Evolutionary conservation across 805 yeast species (phyloP), one percentile per base, ranked within the genome.

Genomic region (Hyphopichia homilentoma): DNA sequence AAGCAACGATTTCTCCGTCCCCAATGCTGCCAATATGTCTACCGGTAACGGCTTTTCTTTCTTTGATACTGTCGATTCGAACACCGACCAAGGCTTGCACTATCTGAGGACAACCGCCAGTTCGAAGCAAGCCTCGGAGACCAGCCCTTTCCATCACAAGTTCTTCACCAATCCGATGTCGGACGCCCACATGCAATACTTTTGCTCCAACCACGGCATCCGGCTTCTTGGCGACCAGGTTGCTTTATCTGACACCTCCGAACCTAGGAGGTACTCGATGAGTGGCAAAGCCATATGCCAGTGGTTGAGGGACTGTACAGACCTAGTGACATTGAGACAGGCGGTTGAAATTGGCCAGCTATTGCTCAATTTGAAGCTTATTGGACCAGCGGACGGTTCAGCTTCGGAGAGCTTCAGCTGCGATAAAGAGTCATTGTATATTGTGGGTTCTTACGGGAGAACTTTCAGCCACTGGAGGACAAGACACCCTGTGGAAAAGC

Each of bases 291-390:
- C 93, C 0, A 62, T 82, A 0, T 72, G 79, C 57, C 96, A 88
- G 48, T 90, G 96, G 95, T 48, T 90, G 5, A 70, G 82, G 76
- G 97, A 90, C 41, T 88, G 96, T 49, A 84, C 96, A 1, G 93
- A 85, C 47, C 64, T 81, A 1, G 52, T 79, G 43, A 68, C 68
- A 32, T 50, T 57, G 0, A 59, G 61, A 8, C 84, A 77, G 37
- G 82, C 86, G 0, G 48, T 63, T 0, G 70, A 70, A 15, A 56
- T 82, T 8, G 75, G 80, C 1, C 62, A 68, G 4, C 48, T 75
- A 8, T 70, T 84, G 36, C 40, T 74, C 22, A 68, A 64, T 29
- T 45, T 61, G 25, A 70, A 69, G 0, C 52, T 81, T 5, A 65
- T 82, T 16, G 57, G 58, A 13, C 74, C 79, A 0, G 45, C 65